Conservation (phyloP, 306 rosid species). For the Glycyrrhiza uralensis region DNA sequence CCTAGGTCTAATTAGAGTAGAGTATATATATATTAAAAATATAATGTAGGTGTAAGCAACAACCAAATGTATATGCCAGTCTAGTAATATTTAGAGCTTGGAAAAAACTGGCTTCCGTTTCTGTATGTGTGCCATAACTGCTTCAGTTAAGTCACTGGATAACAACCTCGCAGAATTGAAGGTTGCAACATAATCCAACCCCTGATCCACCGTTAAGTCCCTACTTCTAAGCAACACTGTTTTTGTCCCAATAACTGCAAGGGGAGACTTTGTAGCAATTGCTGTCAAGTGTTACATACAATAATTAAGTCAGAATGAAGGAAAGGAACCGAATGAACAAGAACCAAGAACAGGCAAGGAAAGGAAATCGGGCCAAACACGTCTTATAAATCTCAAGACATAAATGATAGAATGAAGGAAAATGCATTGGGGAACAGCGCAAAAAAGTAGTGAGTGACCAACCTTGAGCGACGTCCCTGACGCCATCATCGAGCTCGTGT, state of each 20-base stretch:
- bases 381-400: background rate
- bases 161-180: conserved; percentile 68
- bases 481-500: conserved; percentile 45
- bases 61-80: background rate
- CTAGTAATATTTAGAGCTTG: conserved; percentile 52
- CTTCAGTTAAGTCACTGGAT: conserved; percentile 64
- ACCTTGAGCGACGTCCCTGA: conserved; percentile 53
- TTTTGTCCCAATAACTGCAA: conserved; percentile 77
- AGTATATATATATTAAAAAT: background rate
- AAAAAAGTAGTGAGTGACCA: background rate
- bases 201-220: conserved; percentile 71
- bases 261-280: conserved; percentile 69
- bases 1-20: too few species aligned
- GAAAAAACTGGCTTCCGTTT: conserved; percentile 67
- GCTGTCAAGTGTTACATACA: conserved; percentile 33
- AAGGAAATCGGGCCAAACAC: background rate
- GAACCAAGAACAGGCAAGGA: too few species aligned
- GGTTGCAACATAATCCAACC: conserved; percentile 83
- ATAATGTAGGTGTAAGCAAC: background rate
- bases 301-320: background rate
- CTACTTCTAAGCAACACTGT: conserved; percentile 69
- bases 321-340: too few species aligned
- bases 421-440: too few species aligned
- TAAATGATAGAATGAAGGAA: background rate
- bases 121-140: conserved; percentile 45